These are phyloP conservation scores for Geranomyces michiganensis DNA, from an alignment of 192 early-diverging fungal genomes.

Conservation along the genomic window DNA sequence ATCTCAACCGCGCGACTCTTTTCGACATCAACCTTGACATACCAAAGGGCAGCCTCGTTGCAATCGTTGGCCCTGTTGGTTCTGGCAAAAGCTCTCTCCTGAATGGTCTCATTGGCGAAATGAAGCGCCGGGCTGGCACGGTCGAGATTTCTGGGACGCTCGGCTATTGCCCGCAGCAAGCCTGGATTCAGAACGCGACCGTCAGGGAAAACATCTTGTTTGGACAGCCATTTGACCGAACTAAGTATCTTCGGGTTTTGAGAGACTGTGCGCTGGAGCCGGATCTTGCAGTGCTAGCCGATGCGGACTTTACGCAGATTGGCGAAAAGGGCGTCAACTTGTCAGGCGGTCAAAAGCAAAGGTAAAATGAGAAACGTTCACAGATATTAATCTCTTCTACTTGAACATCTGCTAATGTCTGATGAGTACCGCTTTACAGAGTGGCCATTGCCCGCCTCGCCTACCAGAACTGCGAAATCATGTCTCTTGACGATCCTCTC, in stretches of 20 bases:
- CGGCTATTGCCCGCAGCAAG: slow-evolving; percentile 78
- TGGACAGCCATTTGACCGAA: slow-evolving; percentile 61
- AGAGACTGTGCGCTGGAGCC: slow-evolving; percentile 69
- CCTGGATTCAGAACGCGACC: slow-evolving; percentile 86
- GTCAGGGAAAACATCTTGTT: slow-evolving; percentile 72
- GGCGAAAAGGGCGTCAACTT: slow-evolving; percentile 60
- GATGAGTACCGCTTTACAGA: too few species aligned
- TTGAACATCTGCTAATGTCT: too few species aligned
- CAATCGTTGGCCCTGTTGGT: slow-evolving; percentile 82
- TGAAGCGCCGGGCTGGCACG: slow-evolving; percentile 60
- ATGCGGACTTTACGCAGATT: slow-evolving; percentile 67
- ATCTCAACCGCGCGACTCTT: slow-evolving; percentile 6
- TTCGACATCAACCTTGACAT: slow-evolving; percentile 54
- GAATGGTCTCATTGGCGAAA: slow-evolving; percentile 81
- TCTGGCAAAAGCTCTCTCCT: slow-evolving; percentile 86
- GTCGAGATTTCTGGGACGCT: slow-evolving; percentile 68
- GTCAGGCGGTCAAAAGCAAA: slow-evolving; percentile 79
- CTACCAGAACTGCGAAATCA: slow-evolving; percentile 76
- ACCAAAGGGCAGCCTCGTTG: slow-evolving; percentile 65
- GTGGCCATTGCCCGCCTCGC: slow-evolving; percentile 63
- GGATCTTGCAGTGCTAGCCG: slow-evolving; percentile 67
- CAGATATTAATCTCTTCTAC: too few species aligned
- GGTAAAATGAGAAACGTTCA: slow-evolving; percentile 71
- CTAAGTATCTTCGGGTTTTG: slow-evolving; percentile 66
- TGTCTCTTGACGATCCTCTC: slow-evolving; percentile 85